phyloP scores from a whole-genome alignment of 805 yeast genomes.

The Barnettozyma sucrosica region DNA sequence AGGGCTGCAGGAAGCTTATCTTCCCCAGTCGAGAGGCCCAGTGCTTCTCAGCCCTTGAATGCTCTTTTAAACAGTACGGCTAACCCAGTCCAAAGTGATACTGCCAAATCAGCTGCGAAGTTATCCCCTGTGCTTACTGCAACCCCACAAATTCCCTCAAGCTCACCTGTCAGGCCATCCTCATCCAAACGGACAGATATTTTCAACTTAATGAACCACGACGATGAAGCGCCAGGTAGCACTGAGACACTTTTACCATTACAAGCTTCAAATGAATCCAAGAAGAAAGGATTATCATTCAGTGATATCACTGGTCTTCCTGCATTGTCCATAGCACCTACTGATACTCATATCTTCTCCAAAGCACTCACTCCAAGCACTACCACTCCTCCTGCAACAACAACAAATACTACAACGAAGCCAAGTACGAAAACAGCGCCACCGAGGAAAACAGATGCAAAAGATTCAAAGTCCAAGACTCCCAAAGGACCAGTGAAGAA shows the following conservation, averaged over 20 bases:
- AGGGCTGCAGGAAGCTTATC: constrained; percentile 3
- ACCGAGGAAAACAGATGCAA: not conserved
- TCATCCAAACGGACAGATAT: constrained; percentile 6
- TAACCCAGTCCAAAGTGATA: not conserved
- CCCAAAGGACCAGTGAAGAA: not conserved
- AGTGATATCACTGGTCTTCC: constrained; percentile 5
- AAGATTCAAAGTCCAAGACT: constrained; percentile 1
- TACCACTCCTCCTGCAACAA: not conserved
- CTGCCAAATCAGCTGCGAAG: not conserved
- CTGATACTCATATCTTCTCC: not conserved
- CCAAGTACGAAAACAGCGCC: not conserved
- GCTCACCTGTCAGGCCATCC: not conserved
- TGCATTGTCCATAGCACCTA: not conserved
- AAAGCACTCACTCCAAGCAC: not conserved
- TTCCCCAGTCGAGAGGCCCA: not conserved
- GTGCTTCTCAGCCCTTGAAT: not conserved
- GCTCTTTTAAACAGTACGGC: not conserved
- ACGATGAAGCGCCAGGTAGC: not conserved
- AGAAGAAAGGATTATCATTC: not conserved
- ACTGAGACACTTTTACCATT: not conserved
- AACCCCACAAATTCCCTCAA: not conserved
- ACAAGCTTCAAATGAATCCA: not conserved
- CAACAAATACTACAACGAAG: not conserved
- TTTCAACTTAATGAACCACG: constrained; percentile 9
- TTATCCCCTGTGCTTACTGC: not conserved